Evolutionary conservation across 495 filamentous ascomycete genomes (phyloP).

Genomic region (Hypoxylon intermedium): DNA sequence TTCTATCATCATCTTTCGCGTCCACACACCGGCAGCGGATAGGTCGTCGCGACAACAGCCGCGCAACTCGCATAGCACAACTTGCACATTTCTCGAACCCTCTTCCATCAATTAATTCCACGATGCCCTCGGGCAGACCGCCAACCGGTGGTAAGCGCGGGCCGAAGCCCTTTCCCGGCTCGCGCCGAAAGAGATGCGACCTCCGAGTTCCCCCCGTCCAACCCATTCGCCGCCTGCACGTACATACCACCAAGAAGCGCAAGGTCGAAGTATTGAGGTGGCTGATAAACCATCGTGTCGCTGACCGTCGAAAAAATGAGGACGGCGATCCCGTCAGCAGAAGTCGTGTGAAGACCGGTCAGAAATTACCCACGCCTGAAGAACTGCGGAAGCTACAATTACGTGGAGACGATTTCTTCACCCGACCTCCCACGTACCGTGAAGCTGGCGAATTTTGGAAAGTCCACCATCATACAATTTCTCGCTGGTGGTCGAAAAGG

Average conservation of each 20-base stretch:
- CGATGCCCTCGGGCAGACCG: background rate
- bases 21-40: slow-evolving; percentile 12
- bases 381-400: background rate
- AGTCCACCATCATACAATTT: background rate
- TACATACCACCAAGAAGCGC: background rate
- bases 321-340: background rate
- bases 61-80: background rate
- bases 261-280: slow-evolving; percentile 4
- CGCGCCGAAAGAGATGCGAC: slow-evolving; percentile 12
- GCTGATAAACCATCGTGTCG: background rate
- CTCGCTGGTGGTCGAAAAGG: background rate
- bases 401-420: background rate
- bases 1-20: slow-evolving; percentile 15
- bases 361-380: background rate
- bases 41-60: background rate
- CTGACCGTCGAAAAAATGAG: background rate
- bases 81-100: slow-evolving; percentile 3
- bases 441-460: slow-evolving; percentile 1
- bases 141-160: slow-evolving; percentile 1
- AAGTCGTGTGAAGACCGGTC: background rate
- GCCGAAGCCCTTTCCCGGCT: slow-evolving; percentile 7
- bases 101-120: background rate
- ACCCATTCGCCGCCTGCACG: background rate
- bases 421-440: background rate
- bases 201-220: background rate